A percentile compares a stretch with the other conserved stretches of the same genome.
Evolutionary conservation across 2,329 filamentous ascomycete genomes (phyloP).

Genomic region (Sporothrix pseudoabietina): DNA sequence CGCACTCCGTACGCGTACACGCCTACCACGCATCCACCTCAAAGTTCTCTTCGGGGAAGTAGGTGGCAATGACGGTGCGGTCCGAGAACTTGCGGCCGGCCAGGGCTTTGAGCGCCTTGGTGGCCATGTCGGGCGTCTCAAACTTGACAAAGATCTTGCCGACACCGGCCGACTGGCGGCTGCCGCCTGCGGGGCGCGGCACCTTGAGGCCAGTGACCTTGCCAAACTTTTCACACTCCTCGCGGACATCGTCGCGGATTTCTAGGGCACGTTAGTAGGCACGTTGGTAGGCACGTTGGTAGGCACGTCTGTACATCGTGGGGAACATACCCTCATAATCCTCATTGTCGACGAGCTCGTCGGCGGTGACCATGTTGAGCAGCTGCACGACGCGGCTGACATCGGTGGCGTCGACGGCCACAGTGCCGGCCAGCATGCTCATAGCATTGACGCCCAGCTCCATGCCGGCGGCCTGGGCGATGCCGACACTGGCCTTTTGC

Average conservation of each 20-base stretch:
- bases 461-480: conserved; percentile 86
- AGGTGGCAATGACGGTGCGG: conserved; percentile 93
- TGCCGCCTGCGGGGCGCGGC: conserved; percentile 80
- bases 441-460: conserved; percentile 98
- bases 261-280: conserved; percentile 56
- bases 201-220: conserved; percentile 86
- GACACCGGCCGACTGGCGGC: conserved; percentile 81
- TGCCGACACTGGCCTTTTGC: conserved; percentile 84
- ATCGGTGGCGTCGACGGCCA: conserved; percentile 71
- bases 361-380: conserved; percentile 97
- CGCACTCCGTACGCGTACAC: background rate
- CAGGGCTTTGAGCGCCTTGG: conserved; percentile 83
- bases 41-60: conserved; percentile 97
- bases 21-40: conserved; percentile 83
- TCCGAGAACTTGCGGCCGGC: conserved; percentile 96
- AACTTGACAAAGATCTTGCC: conserved; percentile 99
- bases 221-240: conserved; percentile 92
- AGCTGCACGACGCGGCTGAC: conserved; percentile 84
- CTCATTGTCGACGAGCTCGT: conserved; percentile 90
- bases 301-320: no score
- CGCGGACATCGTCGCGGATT: conserved; percentile 91
- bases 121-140: conserved; percentile 73
- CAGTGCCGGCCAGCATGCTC: conserved; percentile 93
- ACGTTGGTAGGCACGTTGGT: no score
- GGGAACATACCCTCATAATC: conserved; percentile 89